Evolutionary conservation across 345 rosid species (phyloP), one percentile per base, ranked within the genome.

Genomic region (Acer yangbiense): DNA sequence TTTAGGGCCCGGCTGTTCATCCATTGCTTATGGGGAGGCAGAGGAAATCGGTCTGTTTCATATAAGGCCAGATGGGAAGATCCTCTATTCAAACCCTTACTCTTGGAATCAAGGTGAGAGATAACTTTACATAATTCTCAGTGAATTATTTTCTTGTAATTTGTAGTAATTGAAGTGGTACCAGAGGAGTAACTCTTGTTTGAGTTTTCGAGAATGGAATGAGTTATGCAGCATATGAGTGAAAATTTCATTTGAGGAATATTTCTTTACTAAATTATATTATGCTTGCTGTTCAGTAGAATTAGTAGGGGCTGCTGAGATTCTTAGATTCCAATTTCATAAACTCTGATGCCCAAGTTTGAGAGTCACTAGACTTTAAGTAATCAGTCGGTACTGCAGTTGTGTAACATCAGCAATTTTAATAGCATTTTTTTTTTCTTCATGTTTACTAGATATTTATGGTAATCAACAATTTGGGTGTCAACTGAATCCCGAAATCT

Each of bases 1-100:
- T 74, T 61, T 62, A 95, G 99, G 99, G 72, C 99, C 99, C 68
- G 99, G 99, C 74, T 95, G 99, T 83, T 93, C 99, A 50, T 93
- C 98, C 21, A 83, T 93, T 82, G 99, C 89, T 63, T 93, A 54
- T 79, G 98, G 98, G 18, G 87, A 85, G 88, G 98, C 99, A 27
- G 97, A 95, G 85, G 98, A 95, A 85, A 86, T 93, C 54, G 97
- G 98, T 71, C 97, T 98, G 1, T 95, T 95, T 75, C 99, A 93
- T 79, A 90, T 95, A 75, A 83, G 62, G 72, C 63, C 89, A 63
- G 98, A 93, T 85, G 92, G 96, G 82, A 83, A 86, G 84, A 85
- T 92, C 74, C 88, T 95, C 70, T 93, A 89, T 88, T 79, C 88
- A 82, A 95, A 95, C 70, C 93, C 93, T 71, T 89, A 88, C 79